Evolutionary conservation across 108 stramenopile species (phyloP).

Genomic region (Skeletonema menzelii): DNA sequence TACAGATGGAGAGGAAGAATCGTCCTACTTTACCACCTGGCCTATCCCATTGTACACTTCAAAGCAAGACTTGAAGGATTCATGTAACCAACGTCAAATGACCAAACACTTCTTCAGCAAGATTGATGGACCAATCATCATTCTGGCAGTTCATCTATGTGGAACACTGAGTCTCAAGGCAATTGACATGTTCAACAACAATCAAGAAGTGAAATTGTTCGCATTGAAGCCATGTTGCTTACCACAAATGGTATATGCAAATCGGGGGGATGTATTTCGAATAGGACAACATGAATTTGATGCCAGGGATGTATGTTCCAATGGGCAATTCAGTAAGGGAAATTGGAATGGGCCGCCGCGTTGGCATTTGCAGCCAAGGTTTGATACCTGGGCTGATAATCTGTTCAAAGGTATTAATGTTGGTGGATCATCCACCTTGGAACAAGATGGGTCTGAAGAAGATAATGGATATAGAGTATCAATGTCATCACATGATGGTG

Average conservation of each 20-base stretch:
- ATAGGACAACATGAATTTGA: conserved; percentile 44
- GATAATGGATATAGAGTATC: background rate
- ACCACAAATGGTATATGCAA: conserved; percentile 51
- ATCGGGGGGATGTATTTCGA: conserved; percentile 37
- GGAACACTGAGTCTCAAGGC: conserved; percentile 53
- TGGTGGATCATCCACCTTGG: background rate
- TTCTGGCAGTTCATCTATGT: conserved; percentile 58
- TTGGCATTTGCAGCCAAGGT: conserved; percentile 13
- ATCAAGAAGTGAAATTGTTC: conserved; percentile 35
- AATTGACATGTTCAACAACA: conserved; percentile 51
- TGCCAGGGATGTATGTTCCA: conserved; percentile 42
- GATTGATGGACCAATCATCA: conserved; percentile 27
- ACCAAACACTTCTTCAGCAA: conserved; percentile 21
- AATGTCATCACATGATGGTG: background rate
- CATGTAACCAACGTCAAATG: conserved; percentile 19
- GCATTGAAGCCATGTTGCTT: conserved; percentile 60
- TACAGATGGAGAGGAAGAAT: conserved; percentile 1
- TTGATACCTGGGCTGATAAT: conserved; percentile 41
- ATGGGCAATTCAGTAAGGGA: conserved; percentile 44
- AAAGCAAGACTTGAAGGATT: conserved; percentile 52
- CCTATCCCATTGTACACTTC: conserved; percentile 52
- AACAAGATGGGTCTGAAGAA: background rate
- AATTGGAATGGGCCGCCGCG: conserved; percentile 54
- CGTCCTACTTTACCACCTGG: conserved; percentile 49
- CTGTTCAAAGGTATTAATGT: conserved; percentile 36